Base-by-base conservation (phyloP, 257 asterid species). In the Eucommia ulmoides region DNA sequence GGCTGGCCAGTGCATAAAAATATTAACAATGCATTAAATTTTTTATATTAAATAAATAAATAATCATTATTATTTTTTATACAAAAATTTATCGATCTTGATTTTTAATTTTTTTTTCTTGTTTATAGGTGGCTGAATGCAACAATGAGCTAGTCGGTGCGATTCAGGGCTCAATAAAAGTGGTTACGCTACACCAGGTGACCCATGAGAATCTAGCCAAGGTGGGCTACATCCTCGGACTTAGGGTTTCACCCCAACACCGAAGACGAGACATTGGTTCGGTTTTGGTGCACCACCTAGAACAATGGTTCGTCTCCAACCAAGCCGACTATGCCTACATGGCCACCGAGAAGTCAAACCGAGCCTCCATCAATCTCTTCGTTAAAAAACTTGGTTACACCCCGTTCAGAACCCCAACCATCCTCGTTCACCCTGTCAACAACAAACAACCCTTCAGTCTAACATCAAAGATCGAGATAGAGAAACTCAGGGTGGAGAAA, bases 61-160 rank as follows among this genome's bases (percentile, higher is more conserved):
- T 2, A 3, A 42, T 6, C 20, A 6, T 16, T 42, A 3, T 3
- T 38, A 3, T 38, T 42, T 42, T 42, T 4, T 22, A n/a, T n/a
- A n/a, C n/a, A n/a, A n/a, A n/a, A n/a, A n/a, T n/a, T n/a, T n/a
- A n/a, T n/a, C n/a, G n/a, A n/a, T n/a, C n/a, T n/a, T n/a, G n/a
- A n/a, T n/a, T n/a, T n/a, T n/a, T n/a, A n/a, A n/a, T n/a, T n/a
- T n/a, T n/a, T n/a, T n/a, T n/a, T n/a, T n/a, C n/a, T n/a, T n/a
- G n/a, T n/a, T n/a, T n/a, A n/a, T 56, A 70, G 76, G 62, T 70
- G 22, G 76, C 76, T 0, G 76, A 65, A 49, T 61, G 55, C 66
- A 53, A 65, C 46, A 61, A 65, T 51, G 76, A 70, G 20, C 62
- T 70, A 19, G 51, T 70, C 21, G 76, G 76, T 3, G 69, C 58